Base-by-base conservation (phyloP, 208 protist genomes). In the Trichomonas gallinae region DNA sequence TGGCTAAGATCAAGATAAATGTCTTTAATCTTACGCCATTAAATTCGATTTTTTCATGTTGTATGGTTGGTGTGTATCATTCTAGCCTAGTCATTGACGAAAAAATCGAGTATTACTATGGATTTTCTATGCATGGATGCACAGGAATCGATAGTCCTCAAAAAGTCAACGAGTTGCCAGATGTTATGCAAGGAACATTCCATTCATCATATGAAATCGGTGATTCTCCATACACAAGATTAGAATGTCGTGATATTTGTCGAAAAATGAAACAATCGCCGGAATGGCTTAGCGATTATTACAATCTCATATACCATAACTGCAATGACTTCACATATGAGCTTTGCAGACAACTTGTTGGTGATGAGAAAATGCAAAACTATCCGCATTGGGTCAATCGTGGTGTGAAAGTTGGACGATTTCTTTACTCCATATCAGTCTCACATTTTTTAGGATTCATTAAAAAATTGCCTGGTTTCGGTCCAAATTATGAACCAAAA, bases 131-230 rank as follows among this genome's bases (percentile, higher is more conserved):
- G 44, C n/a, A 51, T 38, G 6, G 17, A 10, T 93, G 26, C n/a
- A 93, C 87, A 93, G 87, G 87, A 8, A 93, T 93, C 34, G 87
- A 93, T 93, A 42, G 15, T 48, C 87, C 87, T 21, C 40, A 93
- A 93, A 93, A 26, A 17, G 34, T 93, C 6, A 38, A 51, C 34
- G 17, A 48, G 36, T 58, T 93, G 38, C 87, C 87, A 38, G 13
- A 6, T 21, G 11, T 38, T 38, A 93, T 93, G 87, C 10, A 23
- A 15, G 87, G 87, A 51, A 17, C 42, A 38, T 93, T 51, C 31
- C 34, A 93, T 51, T 48, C 44, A 38, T 38, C 40, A 9, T 42
- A 48, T 34, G 87, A 93, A 51, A 51, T 93, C 23, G 87, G 87
- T 6, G 1, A 34, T 38, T 51, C 87, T 26, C 0, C 40, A 51